Evolutionary conservation across 2,329 filamentous ascomycete species (phyloP), one percentile per base, ranked within the genome.

Genomic region (Fusarium musae): DNA sequence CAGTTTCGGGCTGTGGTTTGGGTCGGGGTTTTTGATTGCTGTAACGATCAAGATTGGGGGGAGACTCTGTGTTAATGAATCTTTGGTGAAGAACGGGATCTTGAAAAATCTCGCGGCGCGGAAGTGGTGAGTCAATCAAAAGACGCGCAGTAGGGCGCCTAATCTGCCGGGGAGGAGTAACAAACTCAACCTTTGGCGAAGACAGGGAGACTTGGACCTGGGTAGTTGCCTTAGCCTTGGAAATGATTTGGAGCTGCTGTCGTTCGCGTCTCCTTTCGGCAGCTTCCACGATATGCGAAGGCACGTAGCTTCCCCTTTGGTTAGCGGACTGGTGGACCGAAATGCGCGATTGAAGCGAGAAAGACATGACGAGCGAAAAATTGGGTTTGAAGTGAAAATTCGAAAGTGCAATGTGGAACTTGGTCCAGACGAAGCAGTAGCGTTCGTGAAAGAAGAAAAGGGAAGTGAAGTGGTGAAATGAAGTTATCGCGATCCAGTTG

Each of bases 101-200:
- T 39, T 60, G 36, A n/a, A 72, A 61, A n/a, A 61, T 65, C 30
- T 68, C 63, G 39, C 59, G 23, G 34, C 63, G 60, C 28, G 53
- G 63, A 40, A 66, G 47, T 21, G 69, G 71, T 26, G 71, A 73
- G 42, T 76, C 64, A 34, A 68, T 59, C 40, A 74, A 49, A 19
- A 70, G 62, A 39, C 59, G 65, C 11, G n/a, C 54, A 37, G 62
- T 59, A 21, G 66, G 69, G 17, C 69, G 63, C n/a, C 53, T 42
- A 46, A 70, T 73, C 11, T 36, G 63, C 54, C 69, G 57, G 9
- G 73, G 63, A 23, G 71, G 63, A n/a, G 69, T 73, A 28, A 60
- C 46, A 34, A 67, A 37, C 42, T 59, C 47, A 30, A 50, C 32
- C 28, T 54, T 54, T 64, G 52, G 49, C 49, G 42, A n/a, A 58